Conservation (phyloP, 2,329 filamentous ascomycete species). For the Ophiosphaerella herpotricha region DNA sequence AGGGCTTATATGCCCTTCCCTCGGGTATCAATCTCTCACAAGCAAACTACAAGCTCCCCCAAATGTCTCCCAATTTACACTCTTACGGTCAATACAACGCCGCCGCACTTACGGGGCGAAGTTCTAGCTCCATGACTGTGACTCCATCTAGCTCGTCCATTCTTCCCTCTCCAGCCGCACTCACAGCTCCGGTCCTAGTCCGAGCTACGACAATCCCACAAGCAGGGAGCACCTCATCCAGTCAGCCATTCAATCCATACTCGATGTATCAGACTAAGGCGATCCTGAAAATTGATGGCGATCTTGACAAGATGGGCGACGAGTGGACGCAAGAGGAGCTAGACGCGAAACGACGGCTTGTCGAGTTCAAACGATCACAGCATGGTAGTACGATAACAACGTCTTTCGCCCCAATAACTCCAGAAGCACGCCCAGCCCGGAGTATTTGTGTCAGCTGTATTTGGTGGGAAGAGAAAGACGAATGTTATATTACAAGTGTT, state of each 20-base stretch:
- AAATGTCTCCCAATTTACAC: slow-evolving; percentile 41
- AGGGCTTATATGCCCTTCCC: slow-evolving; percentile 41
- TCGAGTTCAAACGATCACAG: slow-evolving; percentile 85
- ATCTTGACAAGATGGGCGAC: slow-evolving; percentile 81
- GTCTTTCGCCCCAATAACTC: slow-evolving; percentile 77
- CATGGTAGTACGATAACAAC: slow-evolving; percentile 79
- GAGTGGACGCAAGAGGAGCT: slow-evolving; percentile 84
- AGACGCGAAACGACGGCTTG: slow-evolving; percentile 77
- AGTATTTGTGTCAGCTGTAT: slow-evolving; percentile 98
- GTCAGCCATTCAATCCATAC: slow-evolving; percentile 70
- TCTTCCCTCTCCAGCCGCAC: slow-evolving; percentile 51
- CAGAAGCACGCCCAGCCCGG: slow-evolving; percentile 78
- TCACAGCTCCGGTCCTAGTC: slow-evolving; percentile 64
- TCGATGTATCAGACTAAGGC: slow-evolving; percentile 81
- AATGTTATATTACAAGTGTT: slow-evolving; percentile 93
- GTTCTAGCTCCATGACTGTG: slow-evolving; percentile 46
- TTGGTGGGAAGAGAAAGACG: slow-evolving; percentile 88
- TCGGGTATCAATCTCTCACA: slow-evolving; percentile 33
- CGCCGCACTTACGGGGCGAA: slow-evolving; percentile 51
- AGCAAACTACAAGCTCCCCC: slow-evolving; percentile 38
- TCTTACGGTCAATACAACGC: slow-evolving; percentile 52
- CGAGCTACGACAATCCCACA: slow-evolving; percentile 69
- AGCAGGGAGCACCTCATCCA: slow-evolving; percentile 50
- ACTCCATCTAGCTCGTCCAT: slow-evolving; percentile 45
- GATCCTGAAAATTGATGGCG: slow-evolving; percentile 79